A percentile compares a stretch with the other conserved stretches of the same genome.
phyloP scores from a whole-genome alignment of 345 rosid species.

The Xanthoceras sorbifolium region DNA sequence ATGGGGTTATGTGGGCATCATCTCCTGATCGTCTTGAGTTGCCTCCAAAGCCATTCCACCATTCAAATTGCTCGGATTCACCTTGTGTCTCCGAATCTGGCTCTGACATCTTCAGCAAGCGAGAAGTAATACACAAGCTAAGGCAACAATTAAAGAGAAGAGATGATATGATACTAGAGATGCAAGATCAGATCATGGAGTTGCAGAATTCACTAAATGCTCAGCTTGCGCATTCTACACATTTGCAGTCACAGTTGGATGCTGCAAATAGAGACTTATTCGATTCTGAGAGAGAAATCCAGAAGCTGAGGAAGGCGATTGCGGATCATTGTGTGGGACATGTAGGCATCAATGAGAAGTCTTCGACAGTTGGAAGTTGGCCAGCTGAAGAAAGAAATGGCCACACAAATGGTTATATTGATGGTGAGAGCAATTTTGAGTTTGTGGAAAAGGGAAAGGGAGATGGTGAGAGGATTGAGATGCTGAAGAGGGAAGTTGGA shows the following conservation, averaged over 20 bases:
- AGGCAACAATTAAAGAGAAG: conserved; percentile 94
- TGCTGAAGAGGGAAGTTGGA: conserved; percentile 80
- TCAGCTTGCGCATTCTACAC: conserved; percentile 65
- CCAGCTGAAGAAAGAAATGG: conserved; percentile 51
- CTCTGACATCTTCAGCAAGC: conserved; percentile 90
- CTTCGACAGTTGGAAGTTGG: conserved; percentile 42
- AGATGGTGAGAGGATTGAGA: conserved; percentile 59
- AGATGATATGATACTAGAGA: conserved; percentile 91
- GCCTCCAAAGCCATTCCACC: conserved; percentile 77
- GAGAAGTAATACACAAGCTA: conserved; percentile 91
- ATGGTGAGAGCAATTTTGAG: conserved; percentile 45
- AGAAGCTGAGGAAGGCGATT: conserved; percentile 82
- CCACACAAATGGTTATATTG: conserved; percentile 55
- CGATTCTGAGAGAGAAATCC: conserved; percentile 82
- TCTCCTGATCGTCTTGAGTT: conserved; percentile 79
- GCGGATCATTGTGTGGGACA: conserved; percentile 78
- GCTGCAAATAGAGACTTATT: conserved; percentile 70
- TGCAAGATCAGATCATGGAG: conserved; percentile 90
- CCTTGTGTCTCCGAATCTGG: conserved; percentile 97
- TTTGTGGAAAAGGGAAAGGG: conserved; percentile 48
- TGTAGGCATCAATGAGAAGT: conserved; percentile 37
- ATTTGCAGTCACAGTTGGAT: conserved; percentile 77
- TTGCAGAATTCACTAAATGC: conserved; percentile 65
- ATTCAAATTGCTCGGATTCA: conserved; percentile 86
- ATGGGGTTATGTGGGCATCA: conserved; percentile 70